These are phyloP conservation scores for Endotrypanum monterogeii DNA, from an alignment of 208 protist genomes.

Conservation along the genomic window DNA sequence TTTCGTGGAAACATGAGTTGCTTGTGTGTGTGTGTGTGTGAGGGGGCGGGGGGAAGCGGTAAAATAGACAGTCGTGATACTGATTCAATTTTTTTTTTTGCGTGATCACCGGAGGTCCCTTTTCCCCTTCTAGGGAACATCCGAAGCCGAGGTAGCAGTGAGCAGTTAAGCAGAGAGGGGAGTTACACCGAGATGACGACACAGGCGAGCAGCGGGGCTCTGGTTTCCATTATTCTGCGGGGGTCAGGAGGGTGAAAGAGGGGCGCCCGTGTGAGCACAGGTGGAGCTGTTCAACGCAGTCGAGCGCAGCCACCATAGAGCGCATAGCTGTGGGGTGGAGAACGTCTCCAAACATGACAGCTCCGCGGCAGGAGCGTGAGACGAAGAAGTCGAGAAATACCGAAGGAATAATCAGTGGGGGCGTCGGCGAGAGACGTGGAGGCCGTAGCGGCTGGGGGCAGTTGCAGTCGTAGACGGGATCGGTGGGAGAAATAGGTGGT, in stretches of 20 bases:
- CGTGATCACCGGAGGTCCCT: neutral
- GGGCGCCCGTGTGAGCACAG: constrained; percentile 78
- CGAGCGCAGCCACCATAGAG: constrained; percentile 31
- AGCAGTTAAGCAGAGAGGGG: neutral
- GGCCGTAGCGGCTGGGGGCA: neutral
- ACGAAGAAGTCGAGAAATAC: constrained; percentile 68
- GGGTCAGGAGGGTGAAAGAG: constrained; percentile 43
- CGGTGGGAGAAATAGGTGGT: neutral
- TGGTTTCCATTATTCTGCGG: neutral
- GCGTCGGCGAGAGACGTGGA: neutral
- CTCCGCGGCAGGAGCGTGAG: constrained; percentile 77
- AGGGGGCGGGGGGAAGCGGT: too few species aligned
- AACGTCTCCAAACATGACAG: constrained; percentile 77
- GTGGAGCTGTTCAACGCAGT: constrained; percentile 53
- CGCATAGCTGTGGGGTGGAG: constrained; percentile 31
- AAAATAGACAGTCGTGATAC: neutral
- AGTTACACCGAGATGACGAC: neutral
- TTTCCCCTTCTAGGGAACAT: neutral
- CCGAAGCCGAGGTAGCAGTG: neutral
- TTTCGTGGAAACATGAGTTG: too few species aligned
- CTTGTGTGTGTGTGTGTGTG: too few species aligned
- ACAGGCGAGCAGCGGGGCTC: neutral
- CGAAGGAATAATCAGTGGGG: constrained; percentile 43
- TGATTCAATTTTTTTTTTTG: neutral
- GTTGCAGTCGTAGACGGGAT: neutral